Base-by-base conservation (phyloP, 352 stramenopile genomes). In the Paralagenidium karlingii region DNA sequence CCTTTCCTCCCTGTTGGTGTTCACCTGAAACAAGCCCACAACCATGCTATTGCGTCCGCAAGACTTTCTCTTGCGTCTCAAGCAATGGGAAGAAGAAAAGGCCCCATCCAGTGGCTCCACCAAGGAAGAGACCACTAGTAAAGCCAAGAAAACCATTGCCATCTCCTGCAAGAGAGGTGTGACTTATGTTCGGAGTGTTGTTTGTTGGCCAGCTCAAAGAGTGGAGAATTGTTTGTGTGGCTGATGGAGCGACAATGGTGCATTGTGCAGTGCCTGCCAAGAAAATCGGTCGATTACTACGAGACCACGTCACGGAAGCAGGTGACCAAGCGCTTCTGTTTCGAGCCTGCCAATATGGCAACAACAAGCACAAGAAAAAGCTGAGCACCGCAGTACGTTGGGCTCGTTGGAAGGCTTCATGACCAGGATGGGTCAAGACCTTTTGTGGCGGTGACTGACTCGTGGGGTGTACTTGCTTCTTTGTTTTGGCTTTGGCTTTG, bases 361-460 rank as follows among this genome's bases (percentile, higher is more conserved):
- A 90, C 61, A 90, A 90, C 53, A 78, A 78, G 54, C 73, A 87
- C 66, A 90, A 90, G 68, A 68, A 63, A 49, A 90, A 90, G 55
- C 77, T 73, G 54, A 85, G 73, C 51, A 76, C 76, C 8, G 58
- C 71, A 51, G 76, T 85, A 55, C 24, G 55, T 34, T 12, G 3
- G 15, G 16, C 11, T 4, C 12, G n/a, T n/a, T n/a, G n/a, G n/a
- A n/a, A n/a, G n/a, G n/a, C n/a, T n/a, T n/a, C n/a, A n/a, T n/a
- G n/a, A n/a, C n/a, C n/a, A n/a, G n/a, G n/a, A n/a, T n/a, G n/a
- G n/a, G n/a, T n/a, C n/a, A n/a, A n/a, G n/a, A n/a, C n/a, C n/a
- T n/a, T n/a, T n/a, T n/a, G n/a, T n/a, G n/a, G n/a, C n/a, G n/a
- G n/a, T n/a, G n/a, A n/a, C n/a, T n/a, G n/a, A n/a, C n/a, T n/a